A percentile compares a stretch with the other conserved stretches of the same genome.
These are phyloP conservation scores for Neurospora tetrasperma DNA, from an alignment of 495 filamentous ascomycete species.

Conservation along the genomic window DNA sequence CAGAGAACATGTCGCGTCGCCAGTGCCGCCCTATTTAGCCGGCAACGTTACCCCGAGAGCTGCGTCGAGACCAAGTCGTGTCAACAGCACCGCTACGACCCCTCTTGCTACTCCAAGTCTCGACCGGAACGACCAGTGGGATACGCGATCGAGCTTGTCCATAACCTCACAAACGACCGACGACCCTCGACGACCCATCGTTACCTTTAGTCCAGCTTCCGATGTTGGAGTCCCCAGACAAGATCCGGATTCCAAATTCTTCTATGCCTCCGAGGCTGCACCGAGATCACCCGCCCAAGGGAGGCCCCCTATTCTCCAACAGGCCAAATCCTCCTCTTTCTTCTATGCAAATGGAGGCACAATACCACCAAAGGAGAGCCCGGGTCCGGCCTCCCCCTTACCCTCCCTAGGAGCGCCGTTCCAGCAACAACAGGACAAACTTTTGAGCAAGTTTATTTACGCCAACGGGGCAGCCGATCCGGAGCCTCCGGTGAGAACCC, in stretches of 20 bases:
- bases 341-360: slow-evolving; percentile 43
- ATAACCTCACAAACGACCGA: slow-evolving; percentile 22
- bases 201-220: slow-evolving; percentile 25
- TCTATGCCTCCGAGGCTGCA: slow-evolving; percentile 61
- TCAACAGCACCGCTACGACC: slow-evolving; percentile 55
- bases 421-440: slow-evolving; percentile 22
- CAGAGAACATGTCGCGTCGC: slow-evolving; percentile 26
- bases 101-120: slow-evolving; percentile 45
- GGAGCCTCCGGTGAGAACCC: slow-evolving; percentile 13
- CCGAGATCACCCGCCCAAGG: slow-evolving; percentile 16
- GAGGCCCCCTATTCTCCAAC: slow-evolving; percentile 16
- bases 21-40: slow-evolving; percentile 45
- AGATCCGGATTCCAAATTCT: slow-evolving; percentile 52
- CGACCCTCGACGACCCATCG: slow-evolving; percentile 16
- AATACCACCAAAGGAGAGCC: slow-evolving; percentile 15
- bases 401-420: slow-evolving; percentile 23
- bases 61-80: slow-evolving; percentile 52
- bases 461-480: slow-evolving; percentile 46
- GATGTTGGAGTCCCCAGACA: slow-evolving; percentile 20
- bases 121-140: slow-evolving; percentile 33
- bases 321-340: slow-evolving; percentile 40
- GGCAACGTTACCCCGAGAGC: slow-evolving; percentile 58
- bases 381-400: slow-evolving; percentile 20
- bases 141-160: slow-evolving; percentile 27
- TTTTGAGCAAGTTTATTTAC: slow-evolving; percentile 65